Evolutionary conservation across 2,329 filamentous ascomycete genomes (phyloP).

Genomic region (Ceratocystis cubensis): DNA sequence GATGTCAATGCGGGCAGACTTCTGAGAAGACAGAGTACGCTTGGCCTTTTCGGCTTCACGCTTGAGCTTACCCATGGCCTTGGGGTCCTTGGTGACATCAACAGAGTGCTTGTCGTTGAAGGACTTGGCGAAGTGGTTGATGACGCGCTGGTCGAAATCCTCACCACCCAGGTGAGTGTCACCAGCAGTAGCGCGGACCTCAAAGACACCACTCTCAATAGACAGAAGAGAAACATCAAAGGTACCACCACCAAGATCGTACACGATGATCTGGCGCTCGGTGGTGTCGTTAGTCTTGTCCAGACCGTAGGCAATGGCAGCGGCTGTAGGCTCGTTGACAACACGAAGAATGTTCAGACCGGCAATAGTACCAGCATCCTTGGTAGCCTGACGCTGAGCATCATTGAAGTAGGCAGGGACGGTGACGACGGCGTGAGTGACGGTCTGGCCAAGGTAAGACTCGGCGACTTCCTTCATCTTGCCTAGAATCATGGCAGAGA

Average conservation of each 20-base stretch:
- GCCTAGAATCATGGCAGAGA: conserved; percentile 68
- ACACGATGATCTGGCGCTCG: conserved; percentile 82
- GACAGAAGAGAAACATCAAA: conserved; percentile 90
- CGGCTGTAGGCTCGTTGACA: conserved; percentile 91
- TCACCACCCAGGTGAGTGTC: conserved; percentile 97
- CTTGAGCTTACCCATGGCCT: conserved; percentile 99
- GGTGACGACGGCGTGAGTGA: conserved; percentile 80
- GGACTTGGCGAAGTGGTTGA: conserved; percentile 84
- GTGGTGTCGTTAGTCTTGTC: conserved; percentile 62
- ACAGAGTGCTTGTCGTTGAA: conserved; percentile 98
- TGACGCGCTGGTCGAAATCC: conserved; percentile 96
- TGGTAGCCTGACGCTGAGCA: conserved; percentile 91
- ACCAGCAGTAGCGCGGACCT: conserved; percentile 88
- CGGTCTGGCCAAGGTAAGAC: conserved; percentile 67
- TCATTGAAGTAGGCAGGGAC: conserved; percentile 98
- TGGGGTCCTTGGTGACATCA: conserved; percentile 84
- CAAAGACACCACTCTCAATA: conserved; percentile 84
- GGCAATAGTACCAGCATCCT: conserved; percentile 85
- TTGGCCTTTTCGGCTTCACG: conserved; percentile 99
- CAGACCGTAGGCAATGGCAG: conserved; percentile 86
- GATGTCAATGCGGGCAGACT: conserved; percentile 88
- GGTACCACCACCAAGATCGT: conserved; percentile 88
- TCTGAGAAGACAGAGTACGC: conserved; percentile 89
- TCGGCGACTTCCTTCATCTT: conserved; percentile 81
- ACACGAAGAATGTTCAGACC: conserved; percentile 92